Evolutionary conservation across 2,329 filamentous ascomycete species (phyloP).

Genomic region (Stagonosporopsis cucurbitacearum): DNA sequence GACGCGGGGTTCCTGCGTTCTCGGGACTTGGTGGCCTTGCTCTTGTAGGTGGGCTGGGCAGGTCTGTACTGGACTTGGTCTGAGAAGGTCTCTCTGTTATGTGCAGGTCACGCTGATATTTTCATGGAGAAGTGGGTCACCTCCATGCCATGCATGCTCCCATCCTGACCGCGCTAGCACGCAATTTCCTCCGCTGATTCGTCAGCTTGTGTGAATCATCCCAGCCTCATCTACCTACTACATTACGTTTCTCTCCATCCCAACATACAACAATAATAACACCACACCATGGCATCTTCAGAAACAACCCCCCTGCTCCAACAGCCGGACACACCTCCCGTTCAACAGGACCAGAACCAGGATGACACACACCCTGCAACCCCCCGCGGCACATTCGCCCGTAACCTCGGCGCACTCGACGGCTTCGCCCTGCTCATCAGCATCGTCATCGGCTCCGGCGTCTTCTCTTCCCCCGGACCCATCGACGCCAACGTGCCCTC

Average conservation of each 20-base stretch:
- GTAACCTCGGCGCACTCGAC: conserved; percentile 40
- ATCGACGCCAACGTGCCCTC: conserved; percentile 70
- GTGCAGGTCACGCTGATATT: not conserved
- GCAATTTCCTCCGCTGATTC: conserved; percentile 13
- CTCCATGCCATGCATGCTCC: not conserved
- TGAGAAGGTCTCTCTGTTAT: not conserved
- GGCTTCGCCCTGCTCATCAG: conserved; percentile 67
- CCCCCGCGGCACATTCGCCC: conserved; percentile 41
- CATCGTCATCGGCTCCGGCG: conserved; percentile 69
- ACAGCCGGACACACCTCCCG: conserved; percentile 14
- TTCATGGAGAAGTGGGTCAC: not conserved
- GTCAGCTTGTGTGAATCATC: conserved; percentile 9
- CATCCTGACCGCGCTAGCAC: conserved; percentile 12
- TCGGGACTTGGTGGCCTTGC: conserved; percentile 4
- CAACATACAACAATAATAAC: too few relatives aligned
- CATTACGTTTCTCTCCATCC: not conserved
- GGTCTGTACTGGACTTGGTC: not conserved
- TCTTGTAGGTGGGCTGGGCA: not conserved
- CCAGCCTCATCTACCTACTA: conserved; percentile 8
- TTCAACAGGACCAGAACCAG: conserved; percentile 20
- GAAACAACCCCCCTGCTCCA: conserved; percentile 35
- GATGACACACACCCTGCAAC: conserved; percentile 9
- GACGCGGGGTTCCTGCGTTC: conserved; percentile 9
- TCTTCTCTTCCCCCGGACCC: conserved; percentile 69
- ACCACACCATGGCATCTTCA: conserved; percentile 26